These are phyloP conservation scores for Zygoascus bituminiphila DNA, from an alignment of 805 yeast species.

Conservation along the genomic window DNA sequence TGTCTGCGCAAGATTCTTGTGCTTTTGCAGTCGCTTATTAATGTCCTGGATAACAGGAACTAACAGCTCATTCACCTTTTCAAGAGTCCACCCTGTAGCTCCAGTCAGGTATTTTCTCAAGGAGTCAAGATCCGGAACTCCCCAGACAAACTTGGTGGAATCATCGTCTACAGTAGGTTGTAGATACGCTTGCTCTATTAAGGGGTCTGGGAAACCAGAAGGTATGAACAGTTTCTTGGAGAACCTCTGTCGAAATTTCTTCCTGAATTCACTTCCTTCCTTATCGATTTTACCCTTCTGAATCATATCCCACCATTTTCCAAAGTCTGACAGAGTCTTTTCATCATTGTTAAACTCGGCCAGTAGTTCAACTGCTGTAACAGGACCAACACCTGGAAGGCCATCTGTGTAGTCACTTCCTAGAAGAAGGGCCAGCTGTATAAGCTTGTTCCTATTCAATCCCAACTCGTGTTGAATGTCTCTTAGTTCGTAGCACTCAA, in stretches of 20 bases:
- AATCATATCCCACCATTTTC: slow-evolving; percentile 49
- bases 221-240: slow-evolving; percentile 49
- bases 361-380: slow-evolving; percentile 77
- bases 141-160: slow-evolving; percentile 77
- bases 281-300: slow-evolving; percentile 20
- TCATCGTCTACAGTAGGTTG: slow-evolving; percentile 82
- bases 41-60: slow-evolving; percentile 78
- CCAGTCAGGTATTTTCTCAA: slow-evolving; percentile 60
- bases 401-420: slow-evolving; percentile 98
- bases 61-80: slow-evolving; percentile 69
- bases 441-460: slow-evolving; percentile 51
- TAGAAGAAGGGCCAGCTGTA: slow-evolving; percentile 71
- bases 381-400: slow-evolving; percentile 88
- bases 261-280: slow-evolving; percentile 41
- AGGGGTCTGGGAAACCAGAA: slow-evolving; percentile 58
- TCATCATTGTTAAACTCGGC: slow-evolving; percentile 60
- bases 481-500: slow-evolving; percentile 64
- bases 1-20: slow-evolving; percentile 12
- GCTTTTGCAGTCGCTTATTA: slow-evolving; percentile 32
- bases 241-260: slow-evolving; percentile 45
- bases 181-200: slow-evolving; percentile 65
- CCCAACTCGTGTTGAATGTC: slow-evolving; percentile 61
- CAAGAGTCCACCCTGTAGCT: slow-evolving; percentile 73
- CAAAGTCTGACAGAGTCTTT: slow-evolving; percentile 37
- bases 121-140: slow-evolving; percentile 74